These are phyloP conservation scores for Penicillium nordicum DNA, from an alignment of 2,329 filamentous ascomycete species.

Conservation along the genomic window DNA sequence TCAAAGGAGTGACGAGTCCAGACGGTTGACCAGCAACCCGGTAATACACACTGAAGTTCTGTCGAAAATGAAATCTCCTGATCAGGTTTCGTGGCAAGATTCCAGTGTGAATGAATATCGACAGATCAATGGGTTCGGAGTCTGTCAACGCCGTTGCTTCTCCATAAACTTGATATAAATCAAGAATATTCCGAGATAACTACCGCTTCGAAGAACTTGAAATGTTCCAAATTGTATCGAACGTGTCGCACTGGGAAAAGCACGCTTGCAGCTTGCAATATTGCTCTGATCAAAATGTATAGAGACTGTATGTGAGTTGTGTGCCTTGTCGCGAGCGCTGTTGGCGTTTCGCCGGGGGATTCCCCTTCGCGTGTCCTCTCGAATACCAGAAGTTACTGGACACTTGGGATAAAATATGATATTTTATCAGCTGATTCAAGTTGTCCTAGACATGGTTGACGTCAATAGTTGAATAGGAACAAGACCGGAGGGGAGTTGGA, in stretches of 20 bases:
- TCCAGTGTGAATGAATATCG: background rate
- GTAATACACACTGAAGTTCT: background rate
- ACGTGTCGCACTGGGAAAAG: too few species aligned
- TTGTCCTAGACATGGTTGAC: slow-evolving; percentile 2
- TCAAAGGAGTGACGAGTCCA: slow-evolving; percentile 19
- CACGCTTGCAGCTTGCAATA: background rate
- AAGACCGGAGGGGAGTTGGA: slow-evolving; percentile 11
- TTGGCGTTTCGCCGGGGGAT: background rate
- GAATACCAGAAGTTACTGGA: background rate
- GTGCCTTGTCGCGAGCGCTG: background rate
- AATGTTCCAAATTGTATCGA: background rate
- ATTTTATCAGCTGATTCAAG: background rate
- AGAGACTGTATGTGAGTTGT: background rate
- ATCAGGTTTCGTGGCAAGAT: background rate
- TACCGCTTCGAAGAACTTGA: background rate
- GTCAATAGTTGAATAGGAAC: slow-evolving; percentile 7
- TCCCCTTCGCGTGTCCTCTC: background rate
- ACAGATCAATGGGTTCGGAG: background rate
- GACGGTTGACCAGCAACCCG: slow-evolving; percentile 24
- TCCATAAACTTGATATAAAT: slow-evolving; percentile 18
- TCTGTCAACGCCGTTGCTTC: slow-evolving; percentile 11
- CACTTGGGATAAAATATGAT: background rate
- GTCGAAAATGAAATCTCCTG: background rate
- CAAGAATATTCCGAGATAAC: background rate
- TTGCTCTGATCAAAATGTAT: background rate